Base-by-base conservation (phyloP, 2,329 filamentous ascomycete species). In the Fusarium tuaranense region DNA sequence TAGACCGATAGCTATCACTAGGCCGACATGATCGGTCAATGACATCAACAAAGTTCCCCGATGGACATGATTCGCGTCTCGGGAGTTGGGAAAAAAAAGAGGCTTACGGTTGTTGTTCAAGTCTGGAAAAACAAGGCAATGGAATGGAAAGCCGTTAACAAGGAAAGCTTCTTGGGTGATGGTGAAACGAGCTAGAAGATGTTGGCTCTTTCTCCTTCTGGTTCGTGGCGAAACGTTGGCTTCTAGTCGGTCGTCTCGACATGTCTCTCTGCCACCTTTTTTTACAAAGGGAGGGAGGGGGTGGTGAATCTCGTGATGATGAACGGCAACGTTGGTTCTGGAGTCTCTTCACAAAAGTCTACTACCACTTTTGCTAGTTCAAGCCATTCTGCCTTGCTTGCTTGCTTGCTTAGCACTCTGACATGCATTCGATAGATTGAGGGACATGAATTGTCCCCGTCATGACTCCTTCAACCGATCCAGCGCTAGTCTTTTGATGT, bases 151-250 rank as follows among this genome's bases (percentile, higher is more conserved):
- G 55, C 48, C 22, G 61, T 53, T 58, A n/a, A 41, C n/a, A 44
- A 58, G 46, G 36, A 62, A 25, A 25, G 38, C 57, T 48, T 22
- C 18, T 41, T 58, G 36, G 46, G 20, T 53, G 18, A 63, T 58
- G 72, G 34, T 74, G 71, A 72, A 74, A 74, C 71, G 36, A 53
- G 61, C 68, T 74, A 69, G 68, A 66, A 59, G 57, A 25, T n/a
- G 51, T 68, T 41, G 63, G 36, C 60, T 48, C 39, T 44, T 60
- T 71, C 71, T 65, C 63, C 67, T 18, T 44, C n/a, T 53, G 44
- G 44, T 38, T 38, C 5, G 32, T 61, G 57, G 58, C 44, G 64
- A 44, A 55, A 66, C 55, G 55, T 55, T 59, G 60, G 39, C 38
- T 38, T 63, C 20, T 32, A 41, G 59, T 12, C 48, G 39, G 55